phyloP scores from a whole-genome alignment of 2,329 filamentous ascomycete genomes.

The Falciphora oryzae region DNA sequence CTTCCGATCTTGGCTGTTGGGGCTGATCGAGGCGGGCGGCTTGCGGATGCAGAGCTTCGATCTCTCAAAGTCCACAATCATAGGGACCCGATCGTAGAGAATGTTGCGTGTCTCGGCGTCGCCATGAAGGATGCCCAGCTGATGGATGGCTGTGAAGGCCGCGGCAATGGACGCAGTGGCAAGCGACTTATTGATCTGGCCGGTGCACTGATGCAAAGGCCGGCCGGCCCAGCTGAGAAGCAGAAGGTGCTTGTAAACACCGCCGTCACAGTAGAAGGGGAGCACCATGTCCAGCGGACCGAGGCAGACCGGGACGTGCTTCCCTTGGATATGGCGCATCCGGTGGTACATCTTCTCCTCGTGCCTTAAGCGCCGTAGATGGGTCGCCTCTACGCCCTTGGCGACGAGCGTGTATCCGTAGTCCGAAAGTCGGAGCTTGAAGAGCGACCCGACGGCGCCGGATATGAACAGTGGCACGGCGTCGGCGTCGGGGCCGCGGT shows the following conservation, averaged over 20 bases:
- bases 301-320: conserved; percentile 13
- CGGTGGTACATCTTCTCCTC: conserved; percentile 13
- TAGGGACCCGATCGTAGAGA: conserved; percentile 20
- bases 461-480: conserved; percentile 23
- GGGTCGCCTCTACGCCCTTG: conserved; percentile 28
- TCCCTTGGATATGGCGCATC: conserved; percentile 11
- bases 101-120: conserved; percentile 27
- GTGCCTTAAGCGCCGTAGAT: conserved; percentile 19
- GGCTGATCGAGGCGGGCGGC: neutral
- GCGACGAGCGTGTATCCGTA: conserved; percentile 33
- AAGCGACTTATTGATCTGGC: conserved; percentile 10
- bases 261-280: conserved; percentile 12
- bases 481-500: conserved; percentile 24
- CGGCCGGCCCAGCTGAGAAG: conserved; percentile 24
- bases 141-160: conserved; percentile 8
- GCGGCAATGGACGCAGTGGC: neutral
- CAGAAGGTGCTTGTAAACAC: conserved; percentile 13
- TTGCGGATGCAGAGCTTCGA: conserved; percentile 16
- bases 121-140: conserved; percentile 12
- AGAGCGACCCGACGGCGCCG: conserved; percentile 26
- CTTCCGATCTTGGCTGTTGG: neutral
- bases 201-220: conserved; percentile 18
- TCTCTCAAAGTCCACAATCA: conserved; percentile 29
- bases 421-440: conserved; percentile 30
- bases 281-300: conserved; percentile 12